Conservation (phyloP, 2,329 filamentous ascomycete genomes). For the Sporothrix phasma region DNA sequence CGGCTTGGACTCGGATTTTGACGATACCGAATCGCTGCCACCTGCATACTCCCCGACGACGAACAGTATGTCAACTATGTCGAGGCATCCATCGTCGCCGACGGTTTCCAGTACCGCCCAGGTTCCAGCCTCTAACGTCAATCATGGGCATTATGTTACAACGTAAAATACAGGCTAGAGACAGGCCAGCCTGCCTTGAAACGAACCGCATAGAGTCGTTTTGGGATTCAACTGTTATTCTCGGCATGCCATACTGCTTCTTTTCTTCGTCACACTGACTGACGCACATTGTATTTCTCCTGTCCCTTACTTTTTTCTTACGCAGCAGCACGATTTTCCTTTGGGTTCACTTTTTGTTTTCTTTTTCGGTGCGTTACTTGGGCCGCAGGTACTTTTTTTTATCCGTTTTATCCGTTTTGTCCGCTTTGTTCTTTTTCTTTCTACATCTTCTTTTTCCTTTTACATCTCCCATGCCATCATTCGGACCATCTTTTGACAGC, state of each 20-base stretch:
- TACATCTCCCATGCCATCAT: not conserved
- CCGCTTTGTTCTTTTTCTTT: too few species aligned
- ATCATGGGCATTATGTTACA: too few species aligned
- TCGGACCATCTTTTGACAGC: not conserved
- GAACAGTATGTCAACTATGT: constrained; percentile 14
- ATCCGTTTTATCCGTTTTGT: not conserved
- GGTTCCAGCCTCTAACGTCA: constrained; percentile 19
- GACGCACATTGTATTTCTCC: not conserved
- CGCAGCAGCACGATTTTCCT: constrained; percentile 2
- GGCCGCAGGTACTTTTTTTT: not conserved
- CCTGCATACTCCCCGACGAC: constrained; percentile 33
- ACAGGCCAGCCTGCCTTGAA: not conserved
- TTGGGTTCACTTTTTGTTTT: not conserved
- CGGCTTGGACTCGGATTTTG: constrained; percentile 15
- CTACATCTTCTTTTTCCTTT: too few species aligned
- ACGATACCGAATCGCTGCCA: constrained; percentile 32
- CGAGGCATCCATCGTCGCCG: constrained; percentile 30
- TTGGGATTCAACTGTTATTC: not conserved
- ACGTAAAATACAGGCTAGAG: not conserved
- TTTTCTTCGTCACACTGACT: not conserved
- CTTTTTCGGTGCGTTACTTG: not conserved
- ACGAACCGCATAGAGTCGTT: not conserved
- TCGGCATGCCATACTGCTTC: not conserved
- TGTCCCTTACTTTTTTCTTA: not conserved
- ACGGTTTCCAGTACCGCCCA: constrained; percentile 34